Evolutionary conservation across 495 filamentous ascomycete species (phyloP).

Genomic region (Penicillium malachiteum): DNA sequence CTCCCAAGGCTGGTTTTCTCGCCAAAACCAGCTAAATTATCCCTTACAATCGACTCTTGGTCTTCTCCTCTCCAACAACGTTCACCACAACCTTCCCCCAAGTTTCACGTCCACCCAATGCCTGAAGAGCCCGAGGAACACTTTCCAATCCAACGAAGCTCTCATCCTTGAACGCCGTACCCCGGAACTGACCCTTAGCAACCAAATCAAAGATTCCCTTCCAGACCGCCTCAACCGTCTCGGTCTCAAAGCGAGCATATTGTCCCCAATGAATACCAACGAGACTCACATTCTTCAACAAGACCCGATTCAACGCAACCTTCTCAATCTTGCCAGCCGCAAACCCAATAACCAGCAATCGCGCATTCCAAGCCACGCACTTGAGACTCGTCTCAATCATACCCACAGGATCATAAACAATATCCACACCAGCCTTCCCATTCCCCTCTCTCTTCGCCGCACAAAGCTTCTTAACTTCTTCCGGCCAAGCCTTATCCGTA

Average conservation of each 20-base stretch:
- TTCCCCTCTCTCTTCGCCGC: constrained; percentile 54
- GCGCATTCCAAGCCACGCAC: constrained; percentile 88
- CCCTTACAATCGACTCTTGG: constrained; percentile 41
- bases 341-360: constrained; percentile 86
- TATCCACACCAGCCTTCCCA: constrained; percentile 71
- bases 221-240: constrained; percentile 75
- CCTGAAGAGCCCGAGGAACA: constrained; percentile 72
- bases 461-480: constrained; percentile 69
- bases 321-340: constrained; percentile 88
- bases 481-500: constrained; percentile 66
- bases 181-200: constrained; percentile 71
- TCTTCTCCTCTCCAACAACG: constrained; percentile 63
- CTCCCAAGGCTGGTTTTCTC: neutral
- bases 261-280: constrained; percentile 91
- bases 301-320: constrained; percentile 83
- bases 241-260: constrained; percentile 71
- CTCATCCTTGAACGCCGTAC: constrained; percentile 78
- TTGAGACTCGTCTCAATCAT: constrained; percentile 81
- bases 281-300: constrained; percentile 90
- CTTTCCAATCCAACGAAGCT: constrained; percentile 80
- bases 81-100: constrained; percentile 97
- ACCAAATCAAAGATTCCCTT: constrained; percentile 75
- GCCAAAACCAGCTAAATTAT: neutral
- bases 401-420: constrained; percentile 88
- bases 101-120: constrained; percentile 74